phyloP scores from a whole-genome alignment of 2,329 filamentous ascomycete genomes.

The Trichoderma lentiforme region DNA sequence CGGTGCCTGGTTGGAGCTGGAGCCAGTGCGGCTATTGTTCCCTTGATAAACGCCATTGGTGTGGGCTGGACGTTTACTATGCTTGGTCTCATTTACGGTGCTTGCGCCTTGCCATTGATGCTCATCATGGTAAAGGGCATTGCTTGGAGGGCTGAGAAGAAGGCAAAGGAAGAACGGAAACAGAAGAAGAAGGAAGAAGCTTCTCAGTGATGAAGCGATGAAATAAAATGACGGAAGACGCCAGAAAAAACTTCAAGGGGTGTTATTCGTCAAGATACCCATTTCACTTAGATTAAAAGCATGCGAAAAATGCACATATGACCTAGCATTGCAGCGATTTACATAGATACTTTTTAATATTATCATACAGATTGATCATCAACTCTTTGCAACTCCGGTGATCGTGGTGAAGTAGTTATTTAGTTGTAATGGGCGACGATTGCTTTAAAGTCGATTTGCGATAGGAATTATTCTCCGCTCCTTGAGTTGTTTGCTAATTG shows the following conservation, averaged over 20 bases:
- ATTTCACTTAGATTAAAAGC: not conserved
- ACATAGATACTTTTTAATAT: not conserved
- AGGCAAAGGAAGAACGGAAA: constrained; percentile 26
- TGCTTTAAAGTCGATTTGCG: not conserved
- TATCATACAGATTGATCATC: not conserved
- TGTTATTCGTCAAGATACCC: not conserved
- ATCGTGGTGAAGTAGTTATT: too few species aligned
- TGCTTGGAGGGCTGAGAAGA: constrained; percentile 40
- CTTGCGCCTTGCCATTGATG: constrained; percentile 39
- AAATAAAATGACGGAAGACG: not conserved
- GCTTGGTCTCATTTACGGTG: constrained; percentile 41
- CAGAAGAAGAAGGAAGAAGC: constrained; percentile 21
- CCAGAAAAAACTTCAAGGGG: too few species aligned
- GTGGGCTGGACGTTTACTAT: constrained; percentile 51
- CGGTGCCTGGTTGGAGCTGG: constrained; percentile 54
- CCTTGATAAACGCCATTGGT: constrained; percentile 50
- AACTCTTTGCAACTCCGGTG: not conserved
- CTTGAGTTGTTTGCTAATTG: not conserved
- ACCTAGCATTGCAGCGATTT: not conserved
- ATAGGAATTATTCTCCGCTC: not conserved
- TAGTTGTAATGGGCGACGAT: not conserved
- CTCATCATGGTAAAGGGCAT: constrained; percentile 42
- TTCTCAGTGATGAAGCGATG: not conserved
- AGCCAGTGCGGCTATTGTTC: constrained; percentile 49
- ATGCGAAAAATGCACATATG: not conserved